Evolutionary conservation across 2,329 filamentous ascomycete genomes (phyloP), one percentile per base, ranked within the genome.

Genomic region (Plenodomus tracheiphilus): DNA sequence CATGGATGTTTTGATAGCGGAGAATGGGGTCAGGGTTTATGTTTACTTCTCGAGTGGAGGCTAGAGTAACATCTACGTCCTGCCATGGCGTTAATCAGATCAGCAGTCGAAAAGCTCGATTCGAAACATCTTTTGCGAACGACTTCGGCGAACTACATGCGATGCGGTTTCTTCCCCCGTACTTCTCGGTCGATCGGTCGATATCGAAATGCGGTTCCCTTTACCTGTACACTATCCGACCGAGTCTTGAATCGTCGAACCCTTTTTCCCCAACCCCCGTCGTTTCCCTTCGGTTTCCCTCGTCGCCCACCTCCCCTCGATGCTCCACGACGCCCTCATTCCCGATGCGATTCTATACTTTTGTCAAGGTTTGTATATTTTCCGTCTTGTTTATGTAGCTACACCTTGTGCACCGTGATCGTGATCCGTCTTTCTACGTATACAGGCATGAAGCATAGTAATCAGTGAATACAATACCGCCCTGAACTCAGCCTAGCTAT

Each of bases 191-290:
- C 68, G 62, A 57, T 68, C 66, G 62, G 61, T 68, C 65, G 62
- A 51, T 59, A 48, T 56, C 66, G 64, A n/a, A n/a, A 64, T 62
- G 49, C 65, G 64, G 56, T 67, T 56, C 61, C 54, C 55, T 59
- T 55, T 40, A 57, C 58, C 55, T 71, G 68, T 71, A 70, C 66
- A 68, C 66, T 71, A 70, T 64, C 58, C 66, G 68, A 62, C 59
- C 66, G 66, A 68, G 60, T 57, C 56, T 58, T 70, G 65, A 63
- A 58, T 64, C 62, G 51, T 61, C 63, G 63, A 68, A 63, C 53
- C 47, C 53, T 58, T 56, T 50, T 48, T 50, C 49, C 40, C 49
- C 50, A 48, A 43, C 41, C 22, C 20, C 36, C 43, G 38, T 28
- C 35, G 20, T 21, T 40, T 25, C 18, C 16, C 21, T 39, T 48